Base-by-base conservation (phyloP, 2,329 filamentous ascomycete genomes). In the Ophiocordyceps camponoti-floridani region DNA sequence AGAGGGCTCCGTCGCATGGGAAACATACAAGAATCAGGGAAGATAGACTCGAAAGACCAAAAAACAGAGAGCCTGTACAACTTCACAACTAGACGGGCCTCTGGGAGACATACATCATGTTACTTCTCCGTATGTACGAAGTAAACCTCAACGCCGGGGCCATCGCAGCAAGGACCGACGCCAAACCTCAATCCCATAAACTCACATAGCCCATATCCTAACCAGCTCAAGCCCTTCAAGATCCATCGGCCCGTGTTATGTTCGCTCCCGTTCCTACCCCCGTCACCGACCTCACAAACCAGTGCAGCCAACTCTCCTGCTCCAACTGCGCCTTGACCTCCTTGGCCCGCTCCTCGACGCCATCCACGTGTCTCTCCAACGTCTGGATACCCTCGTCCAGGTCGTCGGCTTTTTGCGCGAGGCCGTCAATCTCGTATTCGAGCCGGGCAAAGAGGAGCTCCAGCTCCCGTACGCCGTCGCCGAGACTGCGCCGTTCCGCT, bases 391-490 rank as follows among this genome's bases (percentile, higher is more conserved):
- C 84, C 48, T 86, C 82, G 56, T 94, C 87, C 9, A 94, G 83
- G 56, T 96, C 89, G 53, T 84, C 73, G 10, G 94, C 81, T 54
- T 86, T 86, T 42, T 79, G 77, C 43, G 78, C 70, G n/a, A 96
- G 66, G 14, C 79, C 77, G 47, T 82, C 76, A 48, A 95, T 80
- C 65, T 95, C 89, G 60, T 96, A 96, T 55, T 96, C 88, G 45
- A 96, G 69, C 61, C 88, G 88, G 18, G 86, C 85, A 3, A 82
- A 77, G 37, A 93, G 67, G 19, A 82, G 74, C 58, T 94, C 87
- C 13, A 95, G 70, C 50, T 91, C 84, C 58, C 82, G 82, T 48
- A 87, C 68, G 14, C 73, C 72, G 56, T 91, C 84, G 4, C 73
- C 75, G 35, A 94, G 66, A 44, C 73, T 70, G 19, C 71, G 69